These are phyloP conservation scores for Tarenaya hassleriana DNA, from an alignment of 345 rosid species.

Conservation along the genomic window DNA sequence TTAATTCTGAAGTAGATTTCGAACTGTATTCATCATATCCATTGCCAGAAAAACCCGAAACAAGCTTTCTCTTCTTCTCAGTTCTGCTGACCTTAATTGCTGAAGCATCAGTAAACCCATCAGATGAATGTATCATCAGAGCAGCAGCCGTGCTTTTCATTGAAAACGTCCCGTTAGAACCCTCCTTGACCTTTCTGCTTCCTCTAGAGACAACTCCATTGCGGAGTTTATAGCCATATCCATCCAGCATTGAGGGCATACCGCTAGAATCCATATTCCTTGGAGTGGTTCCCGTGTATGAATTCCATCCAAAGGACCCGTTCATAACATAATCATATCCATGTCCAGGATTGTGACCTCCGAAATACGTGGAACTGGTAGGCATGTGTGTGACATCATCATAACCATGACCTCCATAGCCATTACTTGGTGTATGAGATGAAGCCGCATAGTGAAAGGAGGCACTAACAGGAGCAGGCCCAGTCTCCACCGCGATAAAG, in stretches of 20 bases:
- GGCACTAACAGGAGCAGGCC: slow-evolving; percentile 74
- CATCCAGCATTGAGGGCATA: slow-evolving; percentile 39
- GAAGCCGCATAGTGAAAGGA: slow-evolving; percentile 60
- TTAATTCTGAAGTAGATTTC: slow-evolving; percentile 40
- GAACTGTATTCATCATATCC: slow-evolving; percentile 46
- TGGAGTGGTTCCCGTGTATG: slow-evolving; percentile 51
- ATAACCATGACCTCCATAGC: slow-evolving; percentile 59
- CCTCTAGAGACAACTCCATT: slow-evolving; percentile 43
- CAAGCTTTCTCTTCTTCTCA: slow-evolving; percentile 61
- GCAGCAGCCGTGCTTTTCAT: slow-evolving; percentile 27
- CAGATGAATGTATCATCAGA: slow-evolving; percentile 24
- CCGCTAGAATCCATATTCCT: slow-evolving; percentile 43
- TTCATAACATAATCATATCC: slow-evolving; percentile 71
- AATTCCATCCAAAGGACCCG: slow-evolving; percentile 71
- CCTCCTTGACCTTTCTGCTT: slow-evolving; percentile 40
- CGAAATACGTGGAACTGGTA: slow-evolving; percentile 46
- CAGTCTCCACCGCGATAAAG: slow-evolving; percentile 78
- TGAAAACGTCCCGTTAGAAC: slow-evolving; percentile 44
- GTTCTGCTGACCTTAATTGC: slow-evolving; percentile 34
- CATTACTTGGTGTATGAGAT: slow-evolving; percentile 48
- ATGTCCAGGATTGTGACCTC: slow-evolving; percentile 68
- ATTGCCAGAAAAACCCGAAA: slow-evolving; percentile 39
- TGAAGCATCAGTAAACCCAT: slow-evolving; percentile 32
- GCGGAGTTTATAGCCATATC: slow-evolving; percentile 43
- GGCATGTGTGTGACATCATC: slow-evolving; percentile 67